Conservation (phyloP, 179 eudicot species). For the Nepenthes alata region DNA sequence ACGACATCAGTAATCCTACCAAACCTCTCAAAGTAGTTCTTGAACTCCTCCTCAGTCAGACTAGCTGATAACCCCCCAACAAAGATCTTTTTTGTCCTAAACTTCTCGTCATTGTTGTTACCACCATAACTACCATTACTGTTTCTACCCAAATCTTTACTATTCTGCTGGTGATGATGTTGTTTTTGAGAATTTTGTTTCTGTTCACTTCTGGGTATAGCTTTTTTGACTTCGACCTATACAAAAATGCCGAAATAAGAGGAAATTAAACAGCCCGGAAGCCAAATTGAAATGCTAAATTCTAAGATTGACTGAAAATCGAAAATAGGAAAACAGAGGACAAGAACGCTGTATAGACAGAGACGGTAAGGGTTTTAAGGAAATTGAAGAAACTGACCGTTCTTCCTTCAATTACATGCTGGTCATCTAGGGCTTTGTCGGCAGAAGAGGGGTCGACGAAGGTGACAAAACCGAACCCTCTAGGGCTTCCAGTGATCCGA, state of each 20-base stretch:
- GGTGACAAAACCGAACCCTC: slow-evolving; percentile 76
- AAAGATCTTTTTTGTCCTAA: slow-evolving; percentile 69
- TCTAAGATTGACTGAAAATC: background rate
- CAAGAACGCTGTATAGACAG: slow-evolving; percentile 1
- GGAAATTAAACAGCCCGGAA: slow-evolving; percentile 1
- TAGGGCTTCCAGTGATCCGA: slow-evolving; percentile 32
- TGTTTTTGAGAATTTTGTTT: slow-evolving; percentile 12
- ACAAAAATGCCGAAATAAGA: background rate
- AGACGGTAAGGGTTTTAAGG: background rate
- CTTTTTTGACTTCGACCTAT: slow-evolving; percentile 88
- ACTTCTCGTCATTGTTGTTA: slow-evolving; percentile 15
- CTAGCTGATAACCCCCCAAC: slow-evolving; percentile 79
- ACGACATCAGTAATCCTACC: slow-evolving; percentile 80
- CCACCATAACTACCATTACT: slow-evolving; percentile 22
- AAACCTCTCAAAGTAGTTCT: slow-evolving; percentile 57
- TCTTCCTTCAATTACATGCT: slow-evolving; percentile 43
- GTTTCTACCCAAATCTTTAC: slow-evolving; percentile 12
- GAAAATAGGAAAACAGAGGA: background rate
- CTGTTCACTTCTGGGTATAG: slow-evolving; percentile 58
- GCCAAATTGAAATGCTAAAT: background rate
- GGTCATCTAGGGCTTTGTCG: slow-evolving; percentile 43
- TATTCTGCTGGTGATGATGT: slow-evolving; percentile 21
- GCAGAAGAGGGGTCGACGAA: slow-evolving; percentile 40
- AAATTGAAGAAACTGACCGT: slow-evolving; percentile 27
- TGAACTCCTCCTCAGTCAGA: slow-evolving; percentile 69